Evolutionary conservation across 495 filamentous ascomycete species (phyloP).

Genomic region (Hypoxylon trugodes): DNA sequence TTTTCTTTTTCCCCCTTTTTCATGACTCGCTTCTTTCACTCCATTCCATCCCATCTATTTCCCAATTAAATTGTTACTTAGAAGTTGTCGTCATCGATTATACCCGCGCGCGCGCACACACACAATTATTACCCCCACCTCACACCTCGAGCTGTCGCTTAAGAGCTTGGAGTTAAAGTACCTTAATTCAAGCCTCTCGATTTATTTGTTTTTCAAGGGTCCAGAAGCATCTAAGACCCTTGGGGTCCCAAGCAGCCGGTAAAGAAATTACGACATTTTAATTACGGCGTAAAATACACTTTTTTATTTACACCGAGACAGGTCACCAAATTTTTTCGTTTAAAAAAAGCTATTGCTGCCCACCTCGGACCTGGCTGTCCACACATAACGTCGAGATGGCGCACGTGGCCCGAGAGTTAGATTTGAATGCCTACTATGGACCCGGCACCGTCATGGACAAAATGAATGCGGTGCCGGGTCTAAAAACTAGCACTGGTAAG

Average conservation of each 20-base stretch:
- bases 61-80: slow-evolving; percentile 7
- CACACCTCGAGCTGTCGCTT: slow-evolving; percentile 1
- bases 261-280: slow-evolving; percentile 37
- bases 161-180: slow-evolving; percentile 14
- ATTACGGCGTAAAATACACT: slow-evolving; percentile 19
- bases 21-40: slow-evolving; percentile 7
- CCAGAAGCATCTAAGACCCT: slow-evolving; percentile 31
- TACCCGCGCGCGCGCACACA: too few relatives aligned
- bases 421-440: slow-evolving; percentile 53
- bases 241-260: slow-evolving; percentile 35
- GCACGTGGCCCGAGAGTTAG: slow-evolving; percentile 55
- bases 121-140: not conserved
- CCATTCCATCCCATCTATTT: slow-evolving; percentile 16
- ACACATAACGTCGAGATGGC: slow-evolving; percentile 46
- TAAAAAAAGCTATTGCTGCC: slow-evolving; percentile 29
- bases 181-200: slow-evolving; percentile 20
- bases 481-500: slow-evolving; percentile 61
- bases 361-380: slow-evolving; percentile 27
- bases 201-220: slow-evolving; percentile 24
- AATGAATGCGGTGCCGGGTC: slow-evolving; percentile 57
- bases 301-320: slow-evolving; percentile 23
- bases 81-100: slow-evolving; percentile 28
- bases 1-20: slow-evolving; percentile 10
- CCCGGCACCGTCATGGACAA: slow-evolving; percentile 54
- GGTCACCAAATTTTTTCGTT: too few relatives aligned